A percentile compares a stretch with the other conserved stretches of the same genome.
Evolutionary conservation across 495 filamentous ascomycete genomes (phyloP).

Genomic region (Clavariopsis aquatica): DNA sequence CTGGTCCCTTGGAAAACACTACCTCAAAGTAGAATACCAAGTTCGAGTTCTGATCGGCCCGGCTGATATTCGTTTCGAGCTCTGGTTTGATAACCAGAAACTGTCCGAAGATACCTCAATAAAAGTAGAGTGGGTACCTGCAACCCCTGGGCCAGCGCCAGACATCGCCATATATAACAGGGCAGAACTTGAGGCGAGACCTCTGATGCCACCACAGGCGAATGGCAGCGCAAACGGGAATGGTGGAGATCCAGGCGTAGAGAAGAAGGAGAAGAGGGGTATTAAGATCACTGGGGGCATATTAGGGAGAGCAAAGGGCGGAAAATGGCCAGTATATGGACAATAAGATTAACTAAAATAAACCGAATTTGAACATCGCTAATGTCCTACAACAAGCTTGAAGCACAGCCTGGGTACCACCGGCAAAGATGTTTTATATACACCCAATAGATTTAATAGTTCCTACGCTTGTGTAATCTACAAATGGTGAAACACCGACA

Average conservation of each 20-base stretch:
- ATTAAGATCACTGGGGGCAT: background rate
- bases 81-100: constrained; percentile 47
- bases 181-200: constrained; percentile 6
- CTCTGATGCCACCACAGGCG: background rate
- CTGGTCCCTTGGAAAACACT: constrained; percentile 45
- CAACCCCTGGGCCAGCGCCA: constrained; percentile 15
- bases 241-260: background rate
- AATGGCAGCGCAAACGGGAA: background rate
- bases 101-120: constrained; percentile 46
- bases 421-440: background rate
- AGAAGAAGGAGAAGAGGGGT: background rate
- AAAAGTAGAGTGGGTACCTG: constrained; percentile 46
- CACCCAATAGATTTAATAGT: too few species aligned
- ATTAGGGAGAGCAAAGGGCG: constrained; percentile 11
- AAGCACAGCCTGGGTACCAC: background rate
- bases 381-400: background rate
- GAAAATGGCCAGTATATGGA: constrained; percentile 15
- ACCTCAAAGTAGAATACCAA: constrained; percentile 46
- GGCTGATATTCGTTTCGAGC: constrained; percentile 45
- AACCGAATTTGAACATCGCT: background rate
- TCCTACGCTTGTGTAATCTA: too few species aligned
- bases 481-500: too few species aligned
- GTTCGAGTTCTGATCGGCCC: constrained; percentile 44
- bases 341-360: background rate
- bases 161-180: constrained; percentile 13